Evolutionary conservation across 345 rosid genomes (phyloP).

Genomic region (Rhodamnia argentea): DNA sequence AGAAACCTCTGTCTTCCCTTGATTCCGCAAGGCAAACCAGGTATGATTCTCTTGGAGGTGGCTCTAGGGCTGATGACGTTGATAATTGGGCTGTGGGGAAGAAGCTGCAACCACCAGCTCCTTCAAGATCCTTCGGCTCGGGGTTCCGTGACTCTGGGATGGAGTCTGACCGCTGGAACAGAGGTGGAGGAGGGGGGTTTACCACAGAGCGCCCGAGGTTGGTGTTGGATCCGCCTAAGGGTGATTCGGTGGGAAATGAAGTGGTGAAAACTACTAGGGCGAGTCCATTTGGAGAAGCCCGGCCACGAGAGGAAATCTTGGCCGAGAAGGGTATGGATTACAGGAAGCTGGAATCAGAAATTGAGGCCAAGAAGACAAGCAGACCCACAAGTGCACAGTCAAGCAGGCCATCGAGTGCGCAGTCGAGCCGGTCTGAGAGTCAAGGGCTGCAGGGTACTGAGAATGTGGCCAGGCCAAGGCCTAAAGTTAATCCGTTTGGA

Average conservation of each 20-base stretch:
- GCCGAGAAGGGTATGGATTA: conserved; percentile 95
- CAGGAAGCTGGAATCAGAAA: conserved; percentile 71
- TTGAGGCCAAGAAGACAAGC: conserved; percentile 72
- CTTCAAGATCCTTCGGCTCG: conserved; percentile 51
- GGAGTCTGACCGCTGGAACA: conserved; percentile 58
- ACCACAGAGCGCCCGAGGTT: conserved; percentile 58
- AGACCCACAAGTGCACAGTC: conserved; percentile 87
- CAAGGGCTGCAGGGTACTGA: conserved; percentile 28
- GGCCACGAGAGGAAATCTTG: conserved; percentile 87
- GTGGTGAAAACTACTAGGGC: conserved; percentile 46
- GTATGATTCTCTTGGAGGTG: conserved; percentile 44
- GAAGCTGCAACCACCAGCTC: conserved; percentile 34
- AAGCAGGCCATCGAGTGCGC: conserved; percentile 92
- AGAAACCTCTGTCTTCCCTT: conserved; percentile 41
- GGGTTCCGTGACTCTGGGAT: conserved; percentile 50
- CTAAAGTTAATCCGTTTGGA: conserved; percentile 91
- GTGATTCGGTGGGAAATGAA: conserved; percentile 29
- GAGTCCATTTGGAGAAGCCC: conserved; percentile 85
- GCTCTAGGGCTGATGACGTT: conserved; percentile 73
- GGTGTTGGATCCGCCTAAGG: conserved; percentile 58
- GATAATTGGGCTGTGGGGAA: conserved; percentile 73
- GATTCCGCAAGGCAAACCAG: conserved; percentile 54
- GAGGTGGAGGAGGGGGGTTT: conserved; percentile 32
- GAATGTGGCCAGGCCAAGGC: conserved; percentile 58
- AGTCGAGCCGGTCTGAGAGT: conserved; percentile 72